phyloP scores from a whole-genome alignment of 768 basidiomycete species.

The Russula ochroleuca region DNA sequence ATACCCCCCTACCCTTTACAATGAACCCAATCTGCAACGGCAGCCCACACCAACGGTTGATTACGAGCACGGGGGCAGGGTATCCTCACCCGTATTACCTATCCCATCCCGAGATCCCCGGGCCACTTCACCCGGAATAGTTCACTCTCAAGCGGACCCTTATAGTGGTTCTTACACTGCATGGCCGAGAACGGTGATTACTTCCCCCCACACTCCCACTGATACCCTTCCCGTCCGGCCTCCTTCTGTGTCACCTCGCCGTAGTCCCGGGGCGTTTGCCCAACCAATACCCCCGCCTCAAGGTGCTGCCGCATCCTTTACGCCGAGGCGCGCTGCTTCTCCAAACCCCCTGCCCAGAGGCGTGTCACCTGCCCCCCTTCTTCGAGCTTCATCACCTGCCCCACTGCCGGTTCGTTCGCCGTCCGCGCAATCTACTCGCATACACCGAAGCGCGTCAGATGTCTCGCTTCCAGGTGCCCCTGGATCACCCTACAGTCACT shows the following conservation, averaged over 20 bases:
- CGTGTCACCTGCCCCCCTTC: slow-evolving; percentile 21
- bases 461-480: slow-evolving; percentile 24
- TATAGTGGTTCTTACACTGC: neutral
- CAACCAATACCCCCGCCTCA: slow-evolving; percentile 10
- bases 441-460: slow-evolving; percentile 11
- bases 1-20: slow-evolving; percentile 19
- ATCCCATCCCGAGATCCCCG: slow-evolving; percentile 10
- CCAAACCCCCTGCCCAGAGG: slow-evolving; percentile 20
- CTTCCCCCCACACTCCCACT: slow-evolving; percentile 7
- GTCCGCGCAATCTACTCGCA: slow-evolving; percentile 10
- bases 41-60: neutral
- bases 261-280: slow-evolving; percentile 5
- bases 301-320: neutral
- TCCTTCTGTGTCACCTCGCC: slow-evolving; percentile 20
- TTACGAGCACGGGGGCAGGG: slow-evolving; percentile 5
- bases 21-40: slow-evolving; percentile 18
- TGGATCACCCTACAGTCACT: slow-evolving; percentile 23
- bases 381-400: slow-evolving; percentile 14
- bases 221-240: slow-evolving; percentile 19
- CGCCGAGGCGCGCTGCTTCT: slow-evolving; percentile 12
- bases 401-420: slow-evolving; percentile 24
- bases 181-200: neutral
- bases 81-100: slow-evolving; percentile 11
- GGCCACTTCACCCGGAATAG: slow-evolving; percentile 1
- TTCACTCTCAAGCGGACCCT: neutral